Conservation (phyloP, 345 rosid species). For the Litchi chinensis region DNA sequence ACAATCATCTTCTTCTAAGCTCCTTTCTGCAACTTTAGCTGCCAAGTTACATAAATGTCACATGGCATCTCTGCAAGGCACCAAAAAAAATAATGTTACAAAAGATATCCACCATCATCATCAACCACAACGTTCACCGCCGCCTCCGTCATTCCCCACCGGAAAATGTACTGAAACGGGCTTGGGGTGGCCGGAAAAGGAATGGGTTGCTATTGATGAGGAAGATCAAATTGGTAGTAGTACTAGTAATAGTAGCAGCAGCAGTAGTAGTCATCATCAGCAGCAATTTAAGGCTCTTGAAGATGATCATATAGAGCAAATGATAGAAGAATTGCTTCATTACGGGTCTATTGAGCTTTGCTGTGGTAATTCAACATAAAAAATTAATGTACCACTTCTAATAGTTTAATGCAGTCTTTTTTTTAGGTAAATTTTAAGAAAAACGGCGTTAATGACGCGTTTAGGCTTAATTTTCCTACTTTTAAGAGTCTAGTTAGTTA, state of each 20-base stretch:
- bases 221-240: conserved; percentile 14
- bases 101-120: conserved; percentile 20
- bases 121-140: conserved; percentile 21
- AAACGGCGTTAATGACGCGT: too few species aligned
- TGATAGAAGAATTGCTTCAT: conserved; percentile 74
- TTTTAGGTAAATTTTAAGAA: background rate
- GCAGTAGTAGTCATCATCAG: background rate
- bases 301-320: conserved; percentile 71
- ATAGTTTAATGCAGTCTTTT: conserved; percentile 12
- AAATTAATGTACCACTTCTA: conserved; percentile 2
- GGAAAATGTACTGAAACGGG: conserved; percentile 17
- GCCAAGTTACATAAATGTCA: conserved; percentile 72
- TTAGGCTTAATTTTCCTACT: too few species aligned
- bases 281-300: conserved; percentile 49
- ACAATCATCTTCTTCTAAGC: conserved; percentile 55
- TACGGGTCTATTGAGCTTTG: conserved; percentile 62
- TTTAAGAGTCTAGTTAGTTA: background rate
- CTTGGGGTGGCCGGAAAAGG: conserved; percentile 32
- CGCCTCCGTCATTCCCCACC: background rate
- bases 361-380: conserved; percentile 28
- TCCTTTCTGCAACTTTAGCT: conserved; percentile 64
- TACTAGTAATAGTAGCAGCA: background rate
- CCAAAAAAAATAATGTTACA: conserved; percentile 34
- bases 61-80: conserved; percentile 53
- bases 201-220: conserved; percentile 31